Evolutionary conservation across 805 yeast species (phyloP), one percentile per base, ranked within the genome.

Genomic region (Pichia scutulata): DNA sequence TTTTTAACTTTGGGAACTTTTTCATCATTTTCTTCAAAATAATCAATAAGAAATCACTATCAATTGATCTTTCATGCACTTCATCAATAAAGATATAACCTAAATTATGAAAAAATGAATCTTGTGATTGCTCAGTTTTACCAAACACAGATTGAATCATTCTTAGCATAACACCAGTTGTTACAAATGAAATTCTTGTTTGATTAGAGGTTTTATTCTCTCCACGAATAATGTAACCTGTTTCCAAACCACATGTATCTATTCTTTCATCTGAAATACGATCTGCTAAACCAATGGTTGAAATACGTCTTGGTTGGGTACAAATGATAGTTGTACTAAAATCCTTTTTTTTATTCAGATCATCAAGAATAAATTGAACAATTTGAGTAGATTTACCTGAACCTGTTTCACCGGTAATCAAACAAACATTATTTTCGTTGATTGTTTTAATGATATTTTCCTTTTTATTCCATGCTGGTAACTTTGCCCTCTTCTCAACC

Each of bases 351-450:
- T 67, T 43, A 45, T 77, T 73, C 52, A 87, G 60, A 39, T 81
- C 73, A 63, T 92, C 98, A 18, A 92, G 68, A 21, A 92, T 71
- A 57, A 89, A 92, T 64, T 92, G 99, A 7, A 89, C 96, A 6
- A 88, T 80, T 63, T 92, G 99, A 0, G 99, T 92, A 1, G 97
- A 88, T 62, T 92, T 92, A 57, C 98, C 98, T 1, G 97, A 90
- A 58, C 98, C 98, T 0, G 98, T 92, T 64, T 93, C 99, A 64
- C 98, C 99, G 2, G 98, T 92, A 37, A 92, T 77, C 33, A 92
- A 68, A 9, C 86, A 81, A 5, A 89, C 85, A 54, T 79, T 79
- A 60, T 86, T 77, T 0, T 70, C 53, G 26, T 73, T 71, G 4
- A 92, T 79, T 4, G 81, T 68, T 0, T 76, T 58, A 2, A 86